phyloP scores from a whole-genome alignment of 2,329 filamentous ascomycete species.

The Ophiosphaerella herpotricha region DNA sequence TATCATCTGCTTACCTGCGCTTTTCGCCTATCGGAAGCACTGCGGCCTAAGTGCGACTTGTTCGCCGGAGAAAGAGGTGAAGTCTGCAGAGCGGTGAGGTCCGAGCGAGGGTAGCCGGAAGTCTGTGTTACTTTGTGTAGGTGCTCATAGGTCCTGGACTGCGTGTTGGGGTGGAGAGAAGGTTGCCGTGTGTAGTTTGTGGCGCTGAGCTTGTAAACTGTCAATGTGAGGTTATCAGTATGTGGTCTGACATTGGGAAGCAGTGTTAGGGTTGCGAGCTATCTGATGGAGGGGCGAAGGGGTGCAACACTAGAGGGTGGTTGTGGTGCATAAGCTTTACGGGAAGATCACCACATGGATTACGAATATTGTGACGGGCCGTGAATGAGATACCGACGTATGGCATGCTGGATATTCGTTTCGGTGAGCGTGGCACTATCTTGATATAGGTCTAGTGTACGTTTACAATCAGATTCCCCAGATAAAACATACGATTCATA shows the following conservation, averaged over 20 bases:
- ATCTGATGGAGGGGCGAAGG: background rate
- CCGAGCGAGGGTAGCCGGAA: background rate
- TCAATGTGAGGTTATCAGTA: constrained; percentile 26
- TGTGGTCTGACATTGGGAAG: constrained; percentile 22
- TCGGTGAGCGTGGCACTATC: too few relatives aligned
- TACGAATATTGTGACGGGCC: too few relatives aligned
- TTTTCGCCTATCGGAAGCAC: constrained; percentile 8
- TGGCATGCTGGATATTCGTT: too few relatives aligned
- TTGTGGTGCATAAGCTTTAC: too few relatives aligned
- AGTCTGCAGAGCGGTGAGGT: background rate
- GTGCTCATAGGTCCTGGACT: background rate
- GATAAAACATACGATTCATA: too few relatives aligned
- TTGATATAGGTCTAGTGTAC: too few relatives aligned
- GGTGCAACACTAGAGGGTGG: too few relatives aligned
- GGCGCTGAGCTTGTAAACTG: constrained; percentile 3
- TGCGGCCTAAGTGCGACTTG: constrained; percentile 12
- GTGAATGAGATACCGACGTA: too few relatives aligned
- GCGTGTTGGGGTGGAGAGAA: background rate
- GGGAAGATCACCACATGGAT: too few relatives aligned
- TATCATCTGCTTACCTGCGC: too few relatives aligned
- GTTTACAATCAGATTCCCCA: too few relatives aligned
- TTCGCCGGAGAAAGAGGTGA: background rate
- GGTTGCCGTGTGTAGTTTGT: background rate
- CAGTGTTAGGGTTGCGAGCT: constrained; percentile 5
- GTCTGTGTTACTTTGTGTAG: background rate